Evolutionary conservation across 306 rosid species (phyloP).

Genomic region (Cucumis hystrix): DNA sequence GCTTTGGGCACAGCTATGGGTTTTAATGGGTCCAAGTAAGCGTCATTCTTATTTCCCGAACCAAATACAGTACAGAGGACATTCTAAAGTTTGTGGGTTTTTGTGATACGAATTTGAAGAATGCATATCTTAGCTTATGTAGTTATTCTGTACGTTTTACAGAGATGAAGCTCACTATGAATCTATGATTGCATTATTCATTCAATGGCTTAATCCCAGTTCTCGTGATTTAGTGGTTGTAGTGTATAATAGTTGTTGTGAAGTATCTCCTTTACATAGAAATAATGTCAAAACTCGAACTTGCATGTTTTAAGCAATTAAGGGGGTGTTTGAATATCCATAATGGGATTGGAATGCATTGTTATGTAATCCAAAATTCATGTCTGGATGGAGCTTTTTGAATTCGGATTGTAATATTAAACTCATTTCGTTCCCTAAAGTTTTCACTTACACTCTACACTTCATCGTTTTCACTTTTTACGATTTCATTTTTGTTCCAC

Average conservation of each 20-base stretch:
- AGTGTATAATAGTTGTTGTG: neutral
- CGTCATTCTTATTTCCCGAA: neutral
- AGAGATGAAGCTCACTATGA: neutral
- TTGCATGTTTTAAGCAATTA: neutral
- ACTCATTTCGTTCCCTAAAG: too few species aligned
- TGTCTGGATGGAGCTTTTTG: too few species aligned
- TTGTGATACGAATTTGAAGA: neutral
- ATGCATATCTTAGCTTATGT: neutral
- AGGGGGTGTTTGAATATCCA: too few species aligned
- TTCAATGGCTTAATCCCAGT: neutral
- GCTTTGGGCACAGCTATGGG: conserved; percentile 28
- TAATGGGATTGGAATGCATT: too few species aligned
- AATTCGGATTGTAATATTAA: too few species aligned
- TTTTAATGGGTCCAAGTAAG: conserved; percentile 50
- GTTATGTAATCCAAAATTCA: too few species aligned
- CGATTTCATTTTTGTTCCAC: too few species aligned
- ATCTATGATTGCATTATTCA: neutral
- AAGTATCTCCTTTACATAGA: neutral
- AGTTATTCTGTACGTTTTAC: neutral
- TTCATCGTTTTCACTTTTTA: too few species aligned
- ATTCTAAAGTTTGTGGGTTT: neutral
- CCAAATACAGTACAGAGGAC: neutral
- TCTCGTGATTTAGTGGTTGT: neutral
- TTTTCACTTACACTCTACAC: too few species aligned
- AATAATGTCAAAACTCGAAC: neutral